Evolutionary conservation across 345 rosid genomes (phyloP).

Genomic region (Corymbia maculata): DNA sequence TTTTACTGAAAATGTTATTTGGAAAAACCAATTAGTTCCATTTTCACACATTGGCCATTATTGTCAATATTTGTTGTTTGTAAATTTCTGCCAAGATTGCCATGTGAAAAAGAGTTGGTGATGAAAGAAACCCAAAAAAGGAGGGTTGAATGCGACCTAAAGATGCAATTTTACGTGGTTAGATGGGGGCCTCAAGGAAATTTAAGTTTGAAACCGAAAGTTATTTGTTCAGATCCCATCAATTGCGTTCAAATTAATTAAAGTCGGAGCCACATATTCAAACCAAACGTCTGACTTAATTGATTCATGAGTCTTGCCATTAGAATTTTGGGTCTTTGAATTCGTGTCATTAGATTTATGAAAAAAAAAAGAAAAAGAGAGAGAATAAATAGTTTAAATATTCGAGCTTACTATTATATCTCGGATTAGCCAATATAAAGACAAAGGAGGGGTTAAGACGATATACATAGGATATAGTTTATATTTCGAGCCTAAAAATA

Average conservation of each 20-base stretch:
- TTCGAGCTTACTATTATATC: neutral
- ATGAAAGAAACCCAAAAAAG: neutral
- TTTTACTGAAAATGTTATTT: neutral
- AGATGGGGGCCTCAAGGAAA: neutral
- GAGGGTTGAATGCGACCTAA: neutral
- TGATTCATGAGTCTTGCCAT: rapidly evolving
- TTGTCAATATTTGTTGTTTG: neutral
- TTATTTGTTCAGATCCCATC: neutral
- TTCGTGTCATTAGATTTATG: neutral
- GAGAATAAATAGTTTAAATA: neutral
- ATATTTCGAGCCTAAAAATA: neutral
- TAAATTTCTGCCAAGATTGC: neutral
- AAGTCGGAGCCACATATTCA: neutral
- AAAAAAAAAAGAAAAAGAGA: neutral
- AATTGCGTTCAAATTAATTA: rapidly evolving
- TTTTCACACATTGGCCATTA: neutral
- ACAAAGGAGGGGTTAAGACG: neutral
- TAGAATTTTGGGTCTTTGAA: neutral
- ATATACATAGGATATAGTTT: neutral
- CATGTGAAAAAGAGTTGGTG: neutral
- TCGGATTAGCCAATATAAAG: neutral
- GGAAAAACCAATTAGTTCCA: neutral
- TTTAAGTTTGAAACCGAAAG: neutral
- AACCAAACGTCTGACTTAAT: neutral
- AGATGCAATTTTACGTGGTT: neutral